Evolutionary conservation across 208 protist genomes (phyloP).

Genomic region (Trypanosoma vivax): DNA sequence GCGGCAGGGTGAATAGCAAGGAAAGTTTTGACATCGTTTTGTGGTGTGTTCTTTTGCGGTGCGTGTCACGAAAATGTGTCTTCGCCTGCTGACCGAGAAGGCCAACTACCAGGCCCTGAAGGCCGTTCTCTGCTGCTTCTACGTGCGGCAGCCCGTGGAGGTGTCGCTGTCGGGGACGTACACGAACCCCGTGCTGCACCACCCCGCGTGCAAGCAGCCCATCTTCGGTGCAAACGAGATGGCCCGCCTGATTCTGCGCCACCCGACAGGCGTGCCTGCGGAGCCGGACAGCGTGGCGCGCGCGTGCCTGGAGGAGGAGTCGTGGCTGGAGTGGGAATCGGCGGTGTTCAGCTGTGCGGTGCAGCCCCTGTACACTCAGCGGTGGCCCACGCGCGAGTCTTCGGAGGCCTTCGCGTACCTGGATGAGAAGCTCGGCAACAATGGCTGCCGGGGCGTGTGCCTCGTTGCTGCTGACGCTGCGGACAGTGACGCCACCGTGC

Average conservation of each 20-base stretch:
- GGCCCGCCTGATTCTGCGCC: conserved; percentile 28
- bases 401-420: conserved; percentile 47
- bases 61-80: too few relatives aligned
- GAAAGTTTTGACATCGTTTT: too few relatives aligned
- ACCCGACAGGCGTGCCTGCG: background rate
- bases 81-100: conserved; percentile 78
- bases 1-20: too few relatives aligned
- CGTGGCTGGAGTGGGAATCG: conserved; percentile 81
- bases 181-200: conserved; percentile 53
- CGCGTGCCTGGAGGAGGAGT: conserved; percentile 52
- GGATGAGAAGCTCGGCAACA: conserved; percentile 35
- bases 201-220: conserved; percentile 33
- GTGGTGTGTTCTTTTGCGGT: too few relatives aligned
- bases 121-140: conserved; percentile 55
- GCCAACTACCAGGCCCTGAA: conserved; percentile 87
- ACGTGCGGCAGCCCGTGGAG: conserved; percentile 46
- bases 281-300: conserved; percentile 4
- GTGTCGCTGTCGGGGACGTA: conserved; percentile 58
- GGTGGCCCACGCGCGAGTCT: conserved; percentile 41
- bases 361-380: conserved; percentile 65
- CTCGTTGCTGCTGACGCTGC: conserved; percentile 3
- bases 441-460: conserved; percentile 24
- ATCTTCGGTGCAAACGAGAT: conserved; percentile 72
- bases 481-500: background rate
- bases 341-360: conserved; percentile 53